phyloP scores from a whole-genome alignment of 306 rosid species.

The Pyrus communis region DNA sequence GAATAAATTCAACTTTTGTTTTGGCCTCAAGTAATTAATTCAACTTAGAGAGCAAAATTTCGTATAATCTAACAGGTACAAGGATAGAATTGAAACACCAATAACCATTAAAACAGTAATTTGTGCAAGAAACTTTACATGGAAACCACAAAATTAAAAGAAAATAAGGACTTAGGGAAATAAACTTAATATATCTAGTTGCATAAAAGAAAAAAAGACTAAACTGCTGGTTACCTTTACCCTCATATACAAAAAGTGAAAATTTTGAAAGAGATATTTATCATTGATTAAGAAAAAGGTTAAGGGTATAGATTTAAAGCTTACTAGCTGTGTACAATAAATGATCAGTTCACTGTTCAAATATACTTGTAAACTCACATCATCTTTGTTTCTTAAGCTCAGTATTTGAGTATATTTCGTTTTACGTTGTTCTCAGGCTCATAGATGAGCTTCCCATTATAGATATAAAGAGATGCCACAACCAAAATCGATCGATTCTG shows the following conservation, averaged over 20 bases:
- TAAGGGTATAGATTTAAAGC: neutral
- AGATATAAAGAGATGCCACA: neutral
- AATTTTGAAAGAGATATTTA: neutral
- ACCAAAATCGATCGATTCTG: neutral
- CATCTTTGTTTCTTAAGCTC: neutral
- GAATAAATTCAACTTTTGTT: neutral
- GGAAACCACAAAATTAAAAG: neutral
- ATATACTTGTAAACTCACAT: neutral
- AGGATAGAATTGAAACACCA: neutral
- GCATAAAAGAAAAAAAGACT: neutral
- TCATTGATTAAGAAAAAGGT: neutral
- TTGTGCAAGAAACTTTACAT: neutral
- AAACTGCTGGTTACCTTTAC: no score
- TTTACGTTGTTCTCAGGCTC: neutral
- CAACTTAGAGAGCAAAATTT: neutral
- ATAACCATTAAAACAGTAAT: neutral
- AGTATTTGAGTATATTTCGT: neutral
- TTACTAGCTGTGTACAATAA: neutral
- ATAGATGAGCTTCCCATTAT: neutral
- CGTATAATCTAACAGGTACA: neutral
- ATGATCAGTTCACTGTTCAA: neutral
- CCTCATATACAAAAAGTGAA: neutral
- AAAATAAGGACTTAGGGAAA: no score
- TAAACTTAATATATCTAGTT: no score
- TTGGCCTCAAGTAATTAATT: neutral